Evolutionary conservation across 257 asterid genomes (phyloP).

Genomic region (Gentiana macrophylla): DNA sequence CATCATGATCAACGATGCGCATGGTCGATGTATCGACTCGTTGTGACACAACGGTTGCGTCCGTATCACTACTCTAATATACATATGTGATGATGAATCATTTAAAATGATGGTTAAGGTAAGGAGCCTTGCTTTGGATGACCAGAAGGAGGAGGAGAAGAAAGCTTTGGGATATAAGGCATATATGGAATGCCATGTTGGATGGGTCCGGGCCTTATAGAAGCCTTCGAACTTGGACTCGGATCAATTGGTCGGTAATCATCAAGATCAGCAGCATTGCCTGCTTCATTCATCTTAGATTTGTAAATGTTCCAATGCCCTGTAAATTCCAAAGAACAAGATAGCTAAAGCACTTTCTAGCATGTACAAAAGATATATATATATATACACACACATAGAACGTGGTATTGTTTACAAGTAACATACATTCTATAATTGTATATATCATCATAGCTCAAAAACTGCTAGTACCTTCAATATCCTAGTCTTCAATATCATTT

Average conservation of each 20-base stretch:
- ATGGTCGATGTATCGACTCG: background rate
- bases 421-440: background rate
- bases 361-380: background rate
- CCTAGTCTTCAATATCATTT: slow-evolving; percentile 25
- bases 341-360: background rate
- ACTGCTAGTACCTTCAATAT: slow-evolving; percentile 74
- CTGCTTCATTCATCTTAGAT: slow-evolving; percentile 8
- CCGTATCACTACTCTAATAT: too few species aligned
- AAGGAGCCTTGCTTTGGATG: background rate
- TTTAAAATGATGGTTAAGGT: background rate
- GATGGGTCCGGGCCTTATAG: slow-evolving; percentile 60
- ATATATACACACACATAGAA: too few species aligned
- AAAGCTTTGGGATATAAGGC: slow-evolving; percentile 65
- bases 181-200: slow-evolving; percentile 78
- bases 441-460: too few species aligned
- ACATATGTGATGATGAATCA: too few species aligned
- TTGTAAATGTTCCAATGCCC: slow-evolving; percentile 13
- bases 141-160: slow-evolving; percentile 67
- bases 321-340: slow-evolving; percentile 6
- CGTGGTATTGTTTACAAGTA: too few species aligned
- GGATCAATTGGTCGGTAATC: slow-evolving; percentile 77
- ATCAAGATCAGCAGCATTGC: slow-evolving; percentile 26
- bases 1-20: too few species aligned
- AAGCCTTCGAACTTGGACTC: slow-evolving; percentile 67
- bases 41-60: too few species aligned